Evolutionary conservation across 1,284 basidiomycete species (phyloP).

Genomic region (Trichosporon sp.): DNA sequence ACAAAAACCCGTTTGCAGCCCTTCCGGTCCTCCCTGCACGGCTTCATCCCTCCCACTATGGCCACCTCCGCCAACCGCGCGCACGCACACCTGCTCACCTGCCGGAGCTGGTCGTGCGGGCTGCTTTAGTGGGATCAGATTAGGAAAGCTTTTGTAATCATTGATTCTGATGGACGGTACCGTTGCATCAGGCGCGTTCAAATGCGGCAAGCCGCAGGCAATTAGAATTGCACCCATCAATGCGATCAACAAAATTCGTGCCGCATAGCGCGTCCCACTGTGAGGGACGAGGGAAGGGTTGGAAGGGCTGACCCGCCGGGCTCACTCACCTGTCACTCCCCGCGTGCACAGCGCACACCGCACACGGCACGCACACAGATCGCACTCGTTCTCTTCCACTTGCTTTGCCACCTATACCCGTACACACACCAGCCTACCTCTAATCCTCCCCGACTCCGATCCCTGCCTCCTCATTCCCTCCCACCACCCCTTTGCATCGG

Average conservation of each 20-base stretch:
- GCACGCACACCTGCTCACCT: not conserved
- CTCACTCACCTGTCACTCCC: not conserved
- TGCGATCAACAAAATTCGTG: conserved; percentile 13
- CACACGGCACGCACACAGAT: not conserved
- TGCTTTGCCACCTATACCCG: conserved; percentile 14
- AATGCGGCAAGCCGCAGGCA: not conserved
- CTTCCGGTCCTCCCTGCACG: not conserved
- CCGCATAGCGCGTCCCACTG: conserved; percentile 9
- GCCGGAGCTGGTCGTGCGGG: not conserved
- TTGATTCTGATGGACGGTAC: not conserved
- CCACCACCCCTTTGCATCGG: not conserved
- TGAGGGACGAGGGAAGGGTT: not conserved
- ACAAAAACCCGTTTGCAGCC: conserved; percentile 4
- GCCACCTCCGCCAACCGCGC: conserved; percentile 10
- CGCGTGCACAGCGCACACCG: not conserved
- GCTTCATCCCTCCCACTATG: conserved; percentile 1
- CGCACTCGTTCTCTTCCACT: not conserved
- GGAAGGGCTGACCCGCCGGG: not conserved
- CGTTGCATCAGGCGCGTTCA: not conserved
- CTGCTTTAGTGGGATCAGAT: not conserved
- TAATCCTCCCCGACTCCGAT: not conserved
- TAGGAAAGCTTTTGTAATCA: not conserved
- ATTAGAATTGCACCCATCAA: conserved; percentile 6
- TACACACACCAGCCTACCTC: not conserved
- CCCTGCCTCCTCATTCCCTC: not conserved